Percentiles rank a stretch among this genome's conserved stretches.
Evolutionary conservation across 1,284 basidiomycete genomes (phyloP).

Genomic region (Vanrija humicola): DNA sequence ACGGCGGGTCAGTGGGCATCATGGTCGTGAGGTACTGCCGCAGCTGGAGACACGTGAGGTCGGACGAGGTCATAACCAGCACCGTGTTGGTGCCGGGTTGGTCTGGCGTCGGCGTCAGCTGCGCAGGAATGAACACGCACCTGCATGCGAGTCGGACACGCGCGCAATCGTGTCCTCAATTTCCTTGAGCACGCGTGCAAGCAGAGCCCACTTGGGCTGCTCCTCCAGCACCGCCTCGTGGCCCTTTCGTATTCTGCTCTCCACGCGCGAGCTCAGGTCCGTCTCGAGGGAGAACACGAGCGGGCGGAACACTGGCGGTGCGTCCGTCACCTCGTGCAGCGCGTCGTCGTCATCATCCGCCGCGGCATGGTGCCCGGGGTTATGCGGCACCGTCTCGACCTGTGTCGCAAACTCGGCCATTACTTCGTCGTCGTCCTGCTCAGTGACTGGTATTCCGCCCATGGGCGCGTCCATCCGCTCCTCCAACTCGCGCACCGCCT

Average conservation of each 20-base stretch:
- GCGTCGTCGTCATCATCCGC: slow-evolving; percentile 62
- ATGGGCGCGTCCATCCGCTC: slow-evolving; percentile 9
- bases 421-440: slow-evolving; percentile 37
- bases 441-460: slow-evolving; percentile 11
- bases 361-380: slow-evolving; percentile 6
- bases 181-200: slow-evolving; percentile 82
- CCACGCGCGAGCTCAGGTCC: slow-evolving; percentile 29
- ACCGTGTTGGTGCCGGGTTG: slow-evolving; percentile 68
- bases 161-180: slow-evolving; percentile 76
- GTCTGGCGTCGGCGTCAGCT: slow-evolving; percentile 41
- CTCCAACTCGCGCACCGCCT: slow-evolving; percentile 34
- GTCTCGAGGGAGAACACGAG: slow-evolving; percentile 30
- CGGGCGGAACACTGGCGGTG: slow-evolving; percentile 38
- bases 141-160: slow-evolving; percentile 35
- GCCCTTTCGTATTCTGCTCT: slow-evolving; percentile 66
- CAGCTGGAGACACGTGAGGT: slow-evolving; percentile 67
- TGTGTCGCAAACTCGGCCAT: slow-evolving; percentile 45
- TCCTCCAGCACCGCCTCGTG: slow-evolving; percentile 89
- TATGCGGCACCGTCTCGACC: slow-evolving; percentile 30
- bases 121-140: slow-evolving; percentile 10
- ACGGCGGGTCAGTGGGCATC: slow-evolving; percentile 57
- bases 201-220: slow-evolving; percentile 86
- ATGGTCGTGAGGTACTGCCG: slow-evolving; percentile 72
- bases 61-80: slow-evolving; percentile 83
- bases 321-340: slow-evolving; percentile 58